Evolutionary conservation across 1,284 basidiomycete species (phyloP).

Genomic region (Sanghuangporus weigelae): DNA sequence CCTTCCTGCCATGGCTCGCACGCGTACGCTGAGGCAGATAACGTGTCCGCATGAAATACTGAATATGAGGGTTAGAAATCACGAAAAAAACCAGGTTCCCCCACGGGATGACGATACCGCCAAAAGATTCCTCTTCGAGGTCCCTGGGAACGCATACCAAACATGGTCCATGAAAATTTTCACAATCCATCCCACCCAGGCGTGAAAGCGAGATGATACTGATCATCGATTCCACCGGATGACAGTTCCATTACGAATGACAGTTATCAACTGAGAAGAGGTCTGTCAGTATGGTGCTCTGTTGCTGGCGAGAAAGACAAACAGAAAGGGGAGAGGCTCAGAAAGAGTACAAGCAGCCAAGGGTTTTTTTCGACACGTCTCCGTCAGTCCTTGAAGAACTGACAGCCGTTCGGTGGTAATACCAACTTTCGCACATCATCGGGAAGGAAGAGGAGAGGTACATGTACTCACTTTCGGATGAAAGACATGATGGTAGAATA

Average conservation of each 20-base stretch:
- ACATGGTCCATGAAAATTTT: too few relatives aligned
- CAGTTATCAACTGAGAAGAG: background rate
- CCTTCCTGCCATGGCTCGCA: too few relatives aligned
- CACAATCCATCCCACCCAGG: too few relatives aligned
- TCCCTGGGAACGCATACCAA: too few relatives aligned
- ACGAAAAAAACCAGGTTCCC: too few relatives aligned
- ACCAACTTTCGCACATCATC: constrained; percentile 17
- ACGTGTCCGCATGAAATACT: too few relatives aligned
- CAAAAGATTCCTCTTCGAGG: too few relatives aligned
- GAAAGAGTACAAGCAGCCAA: constrained; percentile 15
- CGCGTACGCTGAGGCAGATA: too few relatives aligned
- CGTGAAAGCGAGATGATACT: too few relatives aligned
- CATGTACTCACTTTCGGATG: background rate
- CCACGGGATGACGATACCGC: too few relatives aligned
- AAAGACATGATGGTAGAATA: background rate
- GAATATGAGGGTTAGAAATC: too few relatives aligned
- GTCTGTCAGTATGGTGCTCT: background rate
- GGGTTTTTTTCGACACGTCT: constrained; percentile 15
- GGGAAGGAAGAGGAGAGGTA: background rate
- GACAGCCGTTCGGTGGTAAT: constrained; percentile 15
- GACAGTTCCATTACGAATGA: background rate
- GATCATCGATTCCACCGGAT: too few relatives aligned
- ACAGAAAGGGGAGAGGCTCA: constrained; percentile 3
- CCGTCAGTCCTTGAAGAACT: background rate
- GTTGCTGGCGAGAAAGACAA: background rate